Base-by-base conservation (phyloP, 1,284 basidiomycete species). In the Anthracocystis panici-leucophaei region DNA sequence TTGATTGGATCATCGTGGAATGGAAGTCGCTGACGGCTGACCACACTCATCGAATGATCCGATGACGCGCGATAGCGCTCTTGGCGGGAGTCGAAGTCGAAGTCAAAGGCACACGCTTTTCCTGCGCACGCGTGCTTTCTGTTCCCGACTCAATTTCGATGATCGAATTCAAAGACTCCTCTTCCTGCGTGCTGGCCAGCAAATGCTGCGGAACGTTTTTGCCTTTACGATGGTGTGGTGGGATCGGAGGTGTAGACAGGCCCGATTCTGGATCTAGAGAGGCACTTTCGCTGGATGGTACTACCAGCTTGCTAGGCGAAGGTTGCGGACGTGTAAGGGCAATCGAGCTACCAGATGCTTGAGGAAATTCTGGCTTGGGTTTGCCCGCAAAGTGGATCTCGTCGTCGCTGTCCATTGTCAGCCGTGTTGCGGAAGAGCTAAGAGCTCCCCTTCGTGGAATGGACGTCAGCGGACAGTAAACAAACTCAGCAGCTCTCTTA, bases 341-440 rank as follows among this genome's bases (percentile, higher is more conserved):
- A 12, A 33, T 41, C 7, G 67, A 61, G 49, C 61, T 56, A 0
- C 35, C 57, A 3, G 57, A 64, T 18, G 56, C 57, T 49, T 12
- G 49, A 12, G 48, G 53, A 3, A 49, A 33, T 16, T 60, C 60
- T 1, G 42, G 40, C 5, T 55, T 52, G 12, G 29, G 56, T 3
- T 38, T 35, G 1, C 10, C 45, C 9, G 44, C 44, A 3, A 14
- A 16, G 20, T 58, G 55, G 18, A 44, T 40, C 3, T 63, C 60
- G n/a, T 70, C 57, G n/a, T 71, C 62, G 33, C 55, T 65, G n/a
- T 65, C 62, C 44, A 50, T 41, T 6, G 50, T 38, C 25, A 71
- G 40, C 2, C 23, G 50, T 27, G 54, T 25, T 14, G 53, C 44
- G 2, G 68, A 57, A 12, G 61, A n/a, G 12, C 63, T 38, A 3